These are phyloP conservation scores for Phycomyces nitens DNA, from an alignment of 192 early-diverging fungal genomes.

Conservation along the genomic window DNA sequence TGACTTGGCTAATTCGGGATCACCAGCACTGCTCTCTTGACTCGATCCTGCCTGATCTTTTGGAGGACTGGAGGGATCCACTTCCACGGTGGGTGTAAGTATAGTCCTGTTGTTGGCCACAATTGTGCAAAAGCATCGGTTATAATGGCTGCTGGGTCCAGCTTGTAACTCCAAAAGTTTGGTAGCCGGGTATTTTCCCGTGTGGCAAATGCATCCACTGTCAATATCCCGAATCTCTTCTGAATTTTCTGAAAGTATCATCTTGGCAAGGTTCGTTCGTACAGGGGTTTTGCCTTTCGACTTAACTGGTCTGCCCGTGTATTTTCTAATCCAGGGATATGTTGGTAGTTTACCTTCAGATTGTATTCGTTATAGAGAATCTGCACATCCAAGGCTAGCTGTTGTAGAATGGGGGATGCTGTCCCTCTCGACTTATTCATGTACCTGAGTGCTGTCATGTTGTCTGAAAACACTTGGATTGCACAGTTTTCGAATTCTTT, in stretches of 20 bases:
- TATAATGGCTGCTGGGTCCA: slow-evolving; percentile 7
- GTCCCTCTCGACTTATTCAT: slow-evolving; percentile 13
- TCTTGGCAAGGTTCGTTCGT: background rate
- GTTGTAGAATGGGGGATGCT: slow-evolving; percentile 7
- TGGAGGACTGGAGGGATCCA: slow-evolving; percentile 13
- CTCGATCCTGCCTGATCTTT: no score
- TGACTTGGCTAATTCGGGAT: slow-evolving; percentile 15
- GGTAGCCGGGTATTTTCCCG: no score
- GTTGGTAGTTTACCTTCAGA: background rate
- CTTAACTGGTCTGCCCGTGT: slow-evolving; percentile 4
- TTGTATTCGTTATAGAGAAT: slow-evolving; percentile 3
- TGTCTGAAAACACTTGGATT: no score
- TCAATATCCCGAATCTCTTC: no score
- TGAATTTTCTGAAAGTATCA: slow-evolving; percentile 1
- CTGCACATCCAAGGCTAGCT: slow-evolving; percentile 18
- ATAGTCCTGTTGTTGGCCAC: slow-evolving; percentile 19
- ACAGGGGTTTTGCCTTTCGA: background rate
- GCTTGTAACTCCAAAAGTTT: no score
- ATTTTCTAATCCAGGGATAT: slow-evolving; percentile 15
- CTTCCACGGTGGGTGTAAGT: slow-evolving; percentile 20
- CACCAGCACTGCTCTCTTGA: slow-evolving; percentile 9
- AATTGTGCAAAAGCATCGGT: slow-evolving; percentile 15
- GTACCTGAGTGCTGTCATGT: slow-evolving; percentile 24
- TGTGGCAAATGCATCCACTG: no score
- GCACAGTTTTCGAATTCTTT: no score